A percentile compares a stretch with the other conserved stretches of the same genome.
Conservation (phyloP, 345 rosid genomes). For the Excoecaria agallocha region DNA sequence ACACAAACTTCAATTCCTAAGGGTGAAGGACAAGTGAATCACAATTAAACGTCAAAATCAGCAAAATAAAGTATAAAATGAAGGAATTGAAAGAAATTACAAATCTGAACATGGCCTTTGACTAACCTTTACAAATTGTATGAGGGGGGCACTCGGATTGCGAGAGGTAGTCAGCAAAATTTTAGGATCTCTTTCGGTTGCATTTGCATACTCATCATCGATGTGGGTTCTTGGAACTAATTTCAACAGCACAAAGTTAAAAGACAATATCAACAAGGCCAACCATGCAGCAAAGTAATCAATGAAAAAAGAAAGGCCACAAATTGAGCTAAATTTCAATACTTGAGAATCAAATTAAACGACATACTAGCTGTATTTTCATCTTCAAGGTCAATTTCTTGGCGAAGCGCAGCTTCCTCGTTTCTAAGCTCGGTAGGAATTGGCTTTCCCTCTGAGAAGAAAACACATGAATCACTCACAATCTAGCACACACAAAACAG, state of each 20-base stretch:
- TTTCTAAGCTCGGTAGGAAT: constrained; percentile 91
- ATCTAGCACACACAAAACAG: background rate
- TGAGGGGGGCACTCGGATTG: constrained; percentile 81
- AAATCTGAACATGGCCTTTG: background rate
- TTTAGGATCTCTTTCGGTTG: constrained; percentile 63
- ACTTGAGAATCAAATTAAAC: background rate
- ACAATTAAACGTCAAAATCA: background rate
- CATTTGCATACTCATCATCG: constrained; percentile 88
- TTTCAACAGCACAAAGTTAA: constrained; percentile 7
- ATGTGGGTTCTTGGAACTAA: constrained; percentile 72
- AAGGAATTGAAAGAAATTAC: background rate
- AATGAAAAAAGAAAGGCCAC: too few species aligned
- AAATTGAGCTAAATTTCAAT: background rate
- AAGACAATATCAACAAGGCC: background rate
- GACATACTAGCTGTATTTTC: constrained; percentile 59
- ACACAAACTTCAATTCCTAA: constrained; percentile 79
- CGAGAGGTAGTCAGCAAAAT: constrained; percentile 84
- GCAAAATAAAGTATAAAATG: background rate
- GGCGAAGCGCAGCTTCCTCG: constrained; percentile 77
- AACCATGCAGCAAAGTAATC: too few species aligned
- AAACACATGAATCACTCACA: background rate
- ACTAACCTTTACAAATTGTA: constrained; percentile 72
- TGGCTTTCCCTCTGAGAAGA: constrained; percentile 71
- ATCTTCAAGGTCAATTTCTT: constrained; percentile 87
- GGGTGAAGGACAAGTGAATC: constrained; percentile 5